These are phyloP conservation scores for Plasmodium chabaudi DNA, from an alignment of 169 alveolate genomes.

Conservation along the genomic window DNA sequence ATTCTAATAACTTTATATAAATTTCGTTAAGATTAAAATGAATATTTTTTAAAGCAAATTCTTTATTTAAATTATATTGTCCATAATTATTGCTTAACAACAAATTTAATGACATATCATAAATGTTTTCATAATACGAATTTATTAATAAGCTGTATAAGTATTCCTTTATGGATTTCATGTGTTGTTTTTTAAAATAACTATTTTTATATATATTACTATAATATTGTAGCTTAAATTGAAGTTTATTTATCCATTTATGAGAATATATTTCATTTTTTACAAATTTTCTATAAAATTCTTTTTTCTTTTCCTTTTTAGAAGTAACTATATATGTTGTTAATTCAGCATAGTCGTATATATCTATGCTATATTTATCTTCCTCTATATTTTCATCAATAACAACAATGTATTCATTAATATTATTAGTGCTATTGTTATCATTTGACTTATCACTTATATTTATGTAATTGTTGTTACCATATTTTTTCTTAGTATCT, in stretches of 20 bases:
- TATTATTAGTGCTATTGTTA: constrained; percentile 7
- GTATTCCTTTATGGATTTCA: constrained; percentile 25
- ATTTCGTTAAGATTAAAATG: constrained; percentile 32
- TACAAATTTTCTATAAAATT: constrained; percentile 59
- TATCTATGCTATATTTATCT: constrained; percentile 50
- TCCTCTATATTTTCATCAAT: constrained; percentile 66
- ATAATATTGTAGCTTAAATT: constrained; percentile 58
- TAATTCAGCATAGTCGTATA: constrained; percentile 58
- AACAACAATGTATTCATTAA: constrained; percentile 66
- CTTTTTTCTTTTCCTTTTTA: constrained; percentile 72
- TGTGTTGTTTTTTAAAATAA: constrained; percentile 37
- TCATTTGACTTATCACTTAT: neutral
- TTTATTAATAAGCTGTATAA: constrained; percentile 31
- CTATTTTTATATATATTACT: constrained; percentile 53
- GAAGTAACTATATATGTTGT: constrained; percentile 66
- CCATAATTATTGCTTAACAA: constrained; percentile 30
- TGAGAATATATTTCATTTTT: constrained; percentile 74
- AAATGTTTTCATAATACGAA: constrained; percentile 44
- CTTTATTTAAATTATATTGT: constrained; percentile 37
- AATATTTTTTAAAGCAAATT: constrained; percentile 32
- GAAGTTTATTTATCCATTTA: constrained; percentile 63
- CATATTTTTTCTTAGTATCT: neutral
- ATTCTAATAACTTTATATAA: constrained; percentile 20
- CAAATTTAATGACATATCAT: constrained; percentile 53
- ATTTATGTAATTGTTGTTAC: constrained; percentile 32